Evolutionary conservation across 2,329 filamentous ascomycete species (phyloP), one percentile per base, ranked within the genome.

Genomic region (Nigrospora osmanthi): DNA sequence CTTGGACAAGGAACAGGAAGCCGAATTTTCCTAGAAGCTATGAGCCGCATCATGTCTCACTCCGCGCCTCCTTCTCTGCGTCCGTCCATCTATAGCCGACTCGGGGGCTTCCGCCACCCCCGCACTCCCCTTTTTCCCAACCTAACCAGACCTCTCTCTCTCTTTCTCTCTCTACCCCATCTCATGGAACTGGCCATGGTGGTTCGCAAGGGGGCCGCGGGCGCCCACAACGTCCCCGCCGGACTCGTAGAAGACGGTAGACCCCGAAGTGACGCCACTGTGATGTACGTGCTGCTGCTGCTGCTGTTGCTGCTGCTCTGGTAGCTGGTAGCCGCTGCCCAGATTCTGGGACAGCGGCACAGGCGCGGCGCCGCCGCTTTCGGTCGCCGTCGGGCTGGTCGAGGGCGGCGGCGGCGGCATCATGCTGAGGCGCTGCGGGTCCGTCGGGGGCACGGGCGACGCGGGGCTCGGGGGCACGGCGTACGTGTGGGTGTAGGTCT

Each of bases 111-210:
- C 9, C 23, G 7, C 23, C 5, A 10, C 23, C 6, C 23, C 23
- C 6, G 5, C 23, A 7, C 23, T 6, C 23, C 23, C 23, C 23
- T 28, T 28, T 28, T 28, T 7, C 23, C n/a, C n/a, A n/a, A n/a
- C n/a, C n/a, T n/a, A n/a, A n/a, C n/a, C n/a, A n/a, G n/a, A n/a
- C n/a, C n/a, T n/a, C n/a, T n/a, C n/a, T n/a, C n/a, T n/a, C n/a
- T n/a, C n/a, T n/a, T n/a, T 3, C 9, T 14, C 35, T 37, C 31
- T 17, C 38, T 34, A 46, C n/a, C 39, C 30, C 52, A 72, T 48
- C 58, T 72, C 69, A 37, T 70, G 66, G 46, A 70, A 64, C 44
- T 69, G 54, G 2, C 67, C 66, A 10, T 51, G 61, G 43, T 67
- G 64, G 38, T 65, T 56, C 19, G 53, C 43, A 40, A 62, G 58